Base-by-base conservation (phyloP, 805 yeast species). In the Metschnikowia cubensis region DNA sequence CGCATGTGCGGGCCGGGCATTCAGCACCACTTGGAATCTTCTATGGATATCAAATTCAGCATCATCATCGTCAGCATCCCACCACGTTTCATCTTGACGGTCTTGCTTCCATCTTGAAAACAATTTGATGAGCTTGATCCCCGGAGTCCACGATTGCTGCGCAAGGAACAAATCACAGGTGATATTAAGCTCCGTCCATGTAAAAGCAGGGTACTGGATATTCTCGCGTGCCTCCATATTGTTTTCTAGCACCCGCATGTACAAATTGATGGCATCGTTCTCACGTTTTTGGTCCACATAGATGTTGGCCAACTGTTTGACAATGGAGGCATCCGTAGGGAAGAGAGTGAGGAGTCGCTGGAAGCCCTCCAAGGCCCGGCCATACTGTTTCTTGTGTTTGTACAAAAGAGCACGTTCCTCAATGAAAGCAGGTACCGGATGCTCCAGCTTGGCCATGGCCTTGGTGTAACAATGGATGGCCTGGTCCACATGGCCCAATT, bases 151-250 rank as follows among this genome's bases (percentile, higher is more conserved):
- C 4, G 85, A 82, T 40, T 80, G 82, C 50, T 82, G 85, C 47
- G 82, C 80, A n/a, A 83, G 75, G 59, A 87, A 86, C 35, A 92
- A 70, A 59, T 94, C 98, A 7, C 87, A 78, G 39, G 92, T 71
- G 51, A 89, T 88, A 59, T 94, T 92, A 43, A 92, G 73, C 52
- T 88, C 91, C 0, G 96, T 85, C 96, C 96, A 94, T 44, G 83
- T 89, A 64, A 92, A 94, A 20, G 66, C 65, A 0, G 89, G 76
- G 55, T 50, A 49, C 43, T 77, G 75, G 37, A 59, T 60, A 40
- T 61, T 61, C 48, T 53, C 57, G 45, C 49, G 57, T 45, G 68
- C 69, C 46, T 65, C 59, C 34, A 79, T 76, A 62, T 88, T 87
- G 44, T 77, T 76, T 35, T 84, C 84, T 47, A 85, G 75, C 10